Base-by-base conservation (phyloP, 352 stramenopile species). In the Phytopythium sindhum region DNA sequence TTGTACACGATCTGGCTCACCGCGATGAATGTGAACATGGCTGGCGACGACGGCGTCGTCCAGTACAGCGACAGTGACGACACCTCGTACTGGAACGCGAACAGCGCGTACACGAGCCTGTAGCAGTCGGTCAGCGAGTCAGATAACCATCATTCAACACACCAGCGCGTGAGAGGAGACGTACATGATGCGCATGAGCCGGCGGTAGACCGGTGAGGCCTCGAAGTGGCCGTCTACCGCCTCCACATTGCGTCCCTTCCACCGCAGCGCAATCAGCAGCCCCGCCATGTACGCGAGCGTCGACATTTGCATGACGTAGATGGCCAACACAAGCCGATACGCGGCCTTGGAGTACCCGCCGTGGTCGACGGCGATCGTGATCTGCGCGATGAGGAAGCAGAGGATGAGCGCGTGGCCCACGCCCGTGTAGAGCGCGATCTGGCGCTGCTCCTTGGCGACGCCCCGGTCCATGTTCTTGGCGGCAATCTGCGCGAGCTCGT, bases 381-480 rank as follows among this genome's bases (percentile, higher is more conserved):
- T 23, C 51, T 72, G 62, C 7, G 55, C n/a, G 6, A 60, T 33
- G 0, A 68, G 21, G 53, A 77, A 81, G 14, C 53, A 29, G 15
- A 42, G 41, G 12, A 76, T 44, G 12, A 65, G 53, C 1, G 35
- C 11, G 44, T 77, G 70, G 7, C 67, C 63, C 7, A 23, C 50
- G 15, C 59, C 0, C 6, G 55, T 54, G 58, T 83, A 84, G 3
- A 66, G 23, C 11, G 51, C 39, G 35, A 82, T 81, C 33, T 61
- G 58, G 21, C 24, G 41, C 23, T 62, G 65, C 57, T 86, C 77
- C 57, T 72, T 74, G 11, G 47, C 53, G 12, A 66, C 62, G 10
- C 78, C 78, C 21, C 78, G 68, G 47, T 86, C 78, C 78, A 86
- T 85, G 1, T 70, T 72, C 35, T 70, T 78, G 44, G 60, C 55